Conservation (phyloP, 2,329 filamentous ascomycete genomes). For the Fusarium xyrophilum region DNA sequence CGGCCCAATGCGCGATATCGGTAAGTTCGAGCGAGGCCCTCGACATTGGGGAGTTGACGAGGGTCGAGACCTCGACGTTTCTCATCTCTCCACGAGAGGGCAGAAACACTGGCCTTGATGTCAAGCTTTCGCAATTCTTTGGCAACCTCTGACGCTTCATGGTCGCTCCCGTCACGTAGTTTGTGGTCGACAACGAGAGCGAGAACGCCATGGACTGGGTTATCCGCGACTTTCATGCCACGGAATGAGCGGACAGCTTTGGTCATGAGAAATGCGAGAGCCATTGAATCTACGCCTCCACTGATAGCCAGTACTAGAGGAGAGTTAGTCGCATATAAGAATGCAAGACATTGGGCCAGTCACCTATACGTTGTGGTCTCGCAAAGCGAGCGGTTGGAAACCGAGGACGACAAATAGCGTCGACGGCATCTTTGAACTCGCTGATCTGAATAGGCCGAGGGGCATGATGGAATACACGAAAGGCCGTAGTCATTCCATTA, state of each 20-base stretch:
- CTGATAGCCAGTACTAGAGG: conserved; percentile 77
- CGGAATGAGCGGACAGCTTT: conserved; percentile 48
- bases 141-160: conserved; percentile 60
- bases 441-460: conserved; percentile 47
- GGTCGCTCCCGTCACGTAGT: conserved; percentile 58
- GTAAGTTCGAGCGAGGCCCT: conserved; percentile 74
- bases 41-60: conserved; percentile 66
- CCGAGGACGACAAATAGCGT: conserved; percentile 57
- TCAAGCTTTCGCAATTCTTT: conserved; percentile 50
- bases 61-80: conserved; percentile 44
- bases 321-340: not conserved
- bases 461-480: conserved; percentile 48
- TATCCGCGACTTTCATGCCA: conserved; percentile 53
- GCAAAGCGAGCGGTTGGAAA: conserved; percentile 52
- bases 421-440: conserved; percentile 57
- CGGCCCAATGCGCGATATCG: conserved; percentile 76
- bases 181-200: conserved; percentile 65
- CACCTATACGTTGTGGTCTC: conserved; percentile 53
- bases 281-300: conserved; percentile 98
- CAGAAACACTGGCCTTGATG: conserved; percentile 39
- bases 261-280: conserved; percentile 77
- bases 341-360: conserved; percentile 4
- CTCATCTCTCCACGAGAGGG: conserved; percentile 57
- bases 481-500: conserved; percentile 48
- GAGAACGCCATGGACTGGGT: conserved; percentile 51